Base-by-base conservation (phyloP, 148 eudicot species). In the Rhododendron vialii region DNA sequence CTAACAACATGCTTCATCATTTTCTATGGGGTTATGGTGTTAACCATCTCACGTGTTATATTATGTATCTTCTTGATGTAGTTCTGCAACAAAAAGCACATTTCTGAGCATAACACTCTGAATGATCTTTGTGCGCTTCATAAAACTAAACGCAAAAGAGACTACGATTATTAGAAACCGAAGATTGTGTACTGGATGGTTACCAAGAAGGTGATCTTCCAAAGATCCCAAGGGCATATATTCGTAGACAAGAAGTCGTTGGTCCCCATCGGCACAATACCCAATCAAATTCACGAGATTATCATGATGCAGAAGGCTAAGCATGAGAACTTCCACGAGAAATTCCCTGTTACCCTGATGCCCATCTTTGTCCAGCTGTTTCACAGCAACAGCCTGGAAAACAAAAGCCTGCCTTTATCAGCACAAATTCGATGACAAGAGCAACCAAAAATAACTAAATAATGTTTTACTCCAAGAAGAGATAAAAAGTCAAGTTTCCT, bases 121-220 rank as follows among this genome's bases (percentile, higher is more conserved):
- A 47, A 84, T 30, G 61, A 71, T 43, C 50, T 67, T 48, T 5
- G 22, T 47, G 26, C 61, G 45, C 38, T 83, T 67, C 33, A 67
- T 28, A 26, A 24, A 59, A 63, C 2, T 63, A 33, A 18, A 85
- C 4, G 17, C 57, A 86, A 71, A 67, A 18, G 22, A 4, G 24
- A 53, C n/a, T 22, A 63, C 18, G 10, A 75, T 41, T 47, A 75
- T 33, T 28, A 75, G 33, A 33, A 81, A 75, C 79, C 38, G 47
- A 7, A 30, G 20, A 71, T 30, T 71, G 38, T 71, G 41, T 38
- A 61, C 48, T 83, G 1, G 15, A 83, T 73, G 36, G 48, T 63
- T 96, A 96, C 99, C 99, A 88, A 82, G 98, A 59, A 96, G 99
- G 85, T 96, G 99, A 90, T 96, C 98, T 88, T 96, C 99, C 87